phyloP scores from a whole-genome alignment of 352 stramenopile species.

The Plasmopara muralis region DNA sequence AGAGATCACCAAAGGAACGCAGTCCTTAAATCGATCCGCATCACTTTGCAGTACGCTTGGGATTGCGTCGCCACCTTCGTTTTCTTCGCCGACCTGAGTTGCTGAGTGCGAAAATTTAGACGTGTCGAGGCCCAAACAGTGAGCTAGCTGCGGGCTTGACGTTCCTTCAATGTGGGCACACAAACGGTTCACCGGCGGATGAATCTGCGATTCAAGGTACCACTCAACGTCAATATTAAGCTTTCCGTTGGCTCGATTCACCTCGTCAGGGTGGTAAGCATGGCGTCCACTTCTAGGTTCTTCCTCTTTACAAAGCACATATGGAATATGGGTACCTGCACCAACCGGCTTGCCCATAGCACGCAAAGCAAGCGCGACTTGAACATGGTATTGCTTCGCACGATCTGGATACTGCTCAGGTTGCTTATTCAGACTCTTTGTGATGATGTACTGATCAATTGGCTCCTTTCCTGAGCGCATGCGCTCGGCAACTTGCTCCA shows the following conservation, averaged over 20 bases:
- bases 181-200: slow-evolving; percentile 96
- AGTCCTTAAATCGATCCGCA: slow-evolving; percentile 86
- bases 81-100: slow-evolving; percentile 79
- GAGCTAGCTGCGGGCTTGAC: slow-evolving; percentile 89
- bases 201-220: slow-evolving; percentile 96
- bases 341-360: slow-evolving; percentile 94
- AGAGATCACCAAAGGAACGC: slow-evolving; percentile 63
- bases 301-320: slow-evolving; percentile 93
- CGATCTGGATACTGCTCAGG: slow-evolving; percentile 96
- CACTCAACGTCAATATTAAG: slow-evolving; percentile 93
- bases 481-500: slow-evolving; percentile 86
- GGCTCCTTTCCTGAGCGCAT: slow-evolving; percentile 93
- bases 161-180: slow-evolving; percentile 99
- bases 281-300: slow-evolving; percentile 62
- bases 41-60: slow-evolving; percentile 85
- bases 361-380: slow-evolving; percentile 95
- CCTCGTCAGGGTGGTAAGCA: slow-evolving; percentile 86
- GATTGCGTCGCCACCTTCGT: slow-evolving; percentile 78
- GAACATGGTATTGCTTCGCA: slow-evolving; percentile 95
- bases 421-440: slow-evolving; percentile 99
- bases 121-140: slow-evolving; percentile 95
- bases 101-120: slow-evolving; percentile 88
- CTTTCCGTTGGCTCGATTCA: slow-evolving; percentile 61
- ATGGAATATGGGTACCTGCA: slow-evolving; percentile 98
- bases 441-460: slow-evolving; percentile 98